Percentiles rank a stretch among this genome's conserved stretches.
These are phyloP conservation scores for Volvox reticuliferus DNA, from an alignment of 139 green algal species.

Conservation along the genomic window DNA sequence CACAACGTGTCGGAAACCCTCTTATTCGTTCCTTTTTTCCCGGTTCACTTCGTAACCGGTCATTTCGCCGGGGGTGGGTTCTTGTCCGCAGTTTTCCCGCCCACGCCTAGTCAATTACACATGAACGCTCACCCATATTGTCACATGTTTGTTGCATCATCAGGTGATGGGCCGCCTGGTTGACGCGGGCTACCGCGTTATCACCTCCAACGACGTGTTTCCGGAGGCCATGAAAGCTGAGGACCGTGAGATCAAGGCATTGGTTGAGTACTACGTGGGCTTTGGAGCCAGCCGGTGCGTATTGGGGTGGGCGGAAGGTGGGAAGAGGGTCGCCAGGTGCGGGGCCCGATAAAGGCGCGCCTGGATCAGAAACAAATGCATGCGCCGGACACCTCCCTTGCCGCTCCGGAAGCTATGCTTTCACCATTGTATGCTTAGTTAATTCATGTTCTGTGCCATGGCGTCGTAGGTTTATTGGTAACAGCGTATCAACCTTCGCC, in stretches of 20 bases:
- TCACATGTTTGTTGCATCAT: not conserved
- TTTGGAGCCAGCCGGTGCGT: slow-evolving; percentile 21
- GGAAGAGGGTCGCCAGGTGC: too few species aligned
- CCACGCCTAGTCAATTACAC: too few species aligned
- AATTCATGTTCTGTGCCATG: not conserved
- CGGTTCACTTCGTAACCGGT: too few species aligned
- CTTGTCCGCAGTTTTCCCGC: too few species aligned
- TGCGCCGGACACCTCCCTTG: too few species aligned
- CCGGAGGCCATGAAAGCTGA: not conserved
- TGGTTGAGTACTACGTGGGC: slow-evolving; percentile 50
- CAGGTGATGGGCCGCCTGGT: slow-evolving; percentile 42
- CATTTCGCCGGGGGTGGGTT: too few species aligned
- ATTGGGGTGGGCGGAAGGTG: too few species aligned
- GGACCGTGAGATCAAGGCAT: slow-evolving; percentile 20
- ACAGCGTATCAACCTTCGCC: slow-evolving; percentile 64
- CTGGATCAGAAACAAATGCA: not conserved
- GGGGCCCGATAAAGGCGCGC: not conserved
- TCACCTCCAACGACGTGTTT: slow-evolving; percentile 38
- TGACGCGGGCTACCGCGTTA: slow-evolving; percentile 27
- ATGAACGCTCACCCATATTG: too few species aligned
- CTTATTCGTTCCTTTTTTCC: too few species aligned
- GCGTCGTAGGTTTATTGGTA: slow-evolving; percentile 58
- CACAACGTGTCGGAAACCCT: too few species aligned
- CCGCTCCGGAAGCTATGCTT: too few species aligned
- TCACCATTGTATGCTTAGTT: not conserved